Percentiles rank a stretch among this genome's conserved stretches.
Conservation (phyloP, 257 asterid genomes). For the Penstemon barbatus region DNA sequence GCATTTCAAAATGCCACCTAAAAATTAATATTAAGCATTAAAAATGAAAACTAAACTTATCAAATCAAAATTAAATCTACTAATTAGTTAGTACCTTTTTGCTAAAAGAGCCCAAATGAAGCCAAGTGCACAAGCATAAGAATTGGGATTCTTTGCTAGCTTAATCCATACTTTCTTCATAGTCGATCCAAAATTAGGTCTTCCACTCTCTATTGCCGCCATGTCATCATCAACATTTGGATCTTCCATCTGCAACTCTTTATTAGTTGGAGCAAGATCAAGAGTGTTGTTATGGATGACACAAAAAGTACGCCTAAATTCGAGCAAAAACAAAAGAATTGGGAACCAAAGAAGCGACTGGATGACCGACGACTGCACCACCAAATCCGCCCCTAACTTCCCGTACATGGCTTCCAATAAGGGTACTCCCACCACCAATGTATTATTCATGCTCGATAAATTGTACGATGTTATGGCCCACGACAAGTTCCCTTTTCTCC, state of each 20-base stretch:
- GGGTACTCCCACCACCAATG: conserved; percentile 75
- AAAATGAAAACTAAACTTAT: no score
- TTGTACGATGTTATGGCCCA: conserved; percentile 72
- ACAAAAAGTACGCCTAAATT: conserved; percentile 38
- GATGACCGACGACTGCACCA: conserved; percentile 60
- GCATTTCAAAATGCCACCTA: conserved; percentile 75
- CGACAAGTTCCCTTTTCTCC: conserved; percentile 33
- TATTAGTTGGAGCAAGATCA: not conserved
- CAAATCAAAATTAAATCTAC: no score
- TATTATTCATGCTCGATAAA: conserved; percentile 54
- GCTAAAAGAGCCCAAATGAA: conserved; percentile 65
- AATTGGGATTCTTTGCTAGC: conserved; percentile 61
- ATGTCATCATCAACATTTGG: not conserved
- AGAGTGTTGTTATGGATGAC: not conserved
- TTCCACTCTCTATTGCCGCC: not conserved
- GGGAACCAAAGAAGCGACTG: conserved; percentile 69
- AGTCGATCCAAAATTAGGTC: conserved; percentile 27
- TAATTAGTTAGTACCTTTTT: conserved; percentile 36
- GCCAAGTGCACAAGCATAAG: conserved; percentile 65
- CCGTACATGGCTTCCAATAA: conserved; percentile 74
- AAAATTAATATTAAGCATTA: conserved; percentile 4
- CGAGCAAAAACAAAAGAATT: conserved; percentile 44
- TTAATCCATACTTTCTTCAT: conserved; percentile 46
- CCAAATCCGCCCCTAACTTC: conserved; percentile 49
- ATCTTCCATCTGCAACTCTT: not conserved